Conservation (phyloP, 768 basidiomycete genomes). For the Phanerodontia chrysosporium region DNA sequence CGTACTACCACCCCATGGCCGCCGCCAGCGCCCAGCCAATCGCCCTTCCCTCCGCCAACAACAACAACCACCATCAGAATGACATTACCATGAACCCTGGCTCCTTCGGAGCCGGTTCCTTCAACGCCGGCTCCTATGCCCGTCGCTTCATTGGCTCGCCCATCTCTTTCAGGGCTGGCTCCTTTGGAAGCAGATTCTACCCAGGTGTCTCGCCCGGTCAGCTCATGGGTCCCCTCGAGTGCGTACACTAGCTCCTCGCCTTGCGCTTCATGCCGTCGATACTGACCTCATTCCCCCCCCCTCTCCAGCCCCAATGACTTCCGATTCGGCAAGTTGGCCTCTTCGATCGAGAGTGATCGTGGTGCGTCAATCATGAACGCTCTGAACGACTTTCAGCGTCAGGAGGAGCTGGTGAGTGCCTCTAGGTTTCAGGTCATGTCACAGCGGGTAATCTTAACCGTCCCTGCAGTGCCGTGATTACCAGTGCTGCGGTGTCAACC, state of each 20-base stretch:
- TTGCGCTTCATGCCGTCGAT: neutral
- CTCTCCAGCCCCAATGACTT: slow-evolving; percentile 40
- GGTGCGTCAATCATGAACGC: slow-evolving; percentile 56
- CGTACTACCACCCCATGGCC: slow-evolving; percentile 5
- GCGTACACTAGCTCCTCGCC: slow-evolving; percentile 30
- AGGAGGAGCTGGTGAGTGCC: slow-evolving; percentile 65
- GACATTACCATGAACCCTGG: slow-evolving; percentile 38
- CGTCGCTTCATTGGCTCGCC: slow-evolving; percentile 69
- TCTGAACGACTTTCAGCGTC: slow-evolving; percentile 58
- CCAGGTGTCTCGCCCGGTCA: slow-evolving; percentile 62
- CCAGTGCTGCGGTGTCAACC: slow-evolving; percentile 80
- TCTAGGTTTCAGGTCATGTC: neutral
- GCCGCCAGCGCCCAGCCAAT: slow-evolving; percentile 9
- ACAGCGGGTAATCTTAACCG: neutral
- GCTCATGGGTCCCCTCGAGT: slow-evolving; percentile 64
- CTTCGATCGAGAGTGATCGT: slow-evolving; percentile 59
- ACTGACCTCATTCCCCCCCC: neutral
- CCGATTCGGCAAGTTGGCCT: slow-evolving; percentile 40
- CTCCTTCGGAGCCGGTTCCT: slow-evolving; percentile 45
- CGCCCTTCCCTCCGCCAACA: slow-evolving; percentile 25
- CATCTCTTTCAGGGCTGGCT: slow-evolving; percentile 65
- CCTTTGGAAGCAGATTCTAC: slow-evolving; percentile 60
- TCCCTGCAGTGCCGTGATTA: slow-evolving; percentile 74
- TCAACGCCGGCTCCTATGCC: slow-evolving; percentile 65
- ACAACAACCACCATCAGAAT: slow-evolving; percentile 26